Base-by-base conservation (phyloP, 805 yeast genomes). In the Monosporozyma servazzii region DNA sequence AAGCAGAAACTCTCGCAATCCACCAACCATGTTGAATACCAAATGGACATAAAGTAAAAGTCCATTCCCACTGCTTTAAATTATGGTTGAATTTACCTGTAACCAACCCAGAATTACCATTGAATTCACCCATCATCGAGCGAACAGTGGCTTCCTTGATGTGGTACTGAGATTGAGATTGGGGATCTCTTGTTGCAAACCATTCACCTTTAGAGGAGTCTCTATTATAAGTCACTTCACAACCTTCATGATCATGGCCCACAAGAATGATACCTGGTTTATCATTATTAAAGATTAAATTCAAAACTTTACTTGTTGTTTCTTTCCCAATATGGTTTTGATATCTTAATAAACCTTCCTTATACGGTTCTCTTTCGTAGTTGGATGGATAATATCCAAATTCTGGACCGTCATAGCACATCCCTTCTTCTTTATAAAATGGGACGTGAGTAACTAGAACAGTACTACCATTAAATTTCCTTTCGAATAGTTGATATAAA, bases 211-310 rank as follows among this genome's bases (percentile, higher is more conserved):
- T 62, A 1, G 64, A 63, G 8, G 56, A 54, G 48, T 75, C 65
- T 52, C 62, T 73, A 63, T 77, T 79, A 65, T 86, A 88, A 66
- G 76, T 75, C 37, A 82, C 78, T 58, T 81, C 83, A 64, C 99
- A 93, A 1, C 99, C 99, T 57, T 84, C 90, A 63, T 93, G 99
- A 63, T 93, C 99, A 68, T 93, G 99, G 0, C 99, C 99, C 0
- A 96, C 87, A 42, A 91, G 69, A 3, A 93, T 80, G 9, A 91
- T 73, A 20, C 98, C 98, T 18, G 84, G 81, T 55, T 79, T 78
- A 8, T 73, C 68, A 57, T 77, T 77, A 39, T 79, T 79, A 64
- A 91, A 91, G 15, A 87, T 75, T n/a, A 82, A 74, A 58, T 85
- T 75, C 57, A 93, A 67, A 1, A 91, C 82, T 54, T 75, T 72